Evolutionary conservation across 208 protist species (phyloP).

Genomic region (Leishmania major): DNA sequence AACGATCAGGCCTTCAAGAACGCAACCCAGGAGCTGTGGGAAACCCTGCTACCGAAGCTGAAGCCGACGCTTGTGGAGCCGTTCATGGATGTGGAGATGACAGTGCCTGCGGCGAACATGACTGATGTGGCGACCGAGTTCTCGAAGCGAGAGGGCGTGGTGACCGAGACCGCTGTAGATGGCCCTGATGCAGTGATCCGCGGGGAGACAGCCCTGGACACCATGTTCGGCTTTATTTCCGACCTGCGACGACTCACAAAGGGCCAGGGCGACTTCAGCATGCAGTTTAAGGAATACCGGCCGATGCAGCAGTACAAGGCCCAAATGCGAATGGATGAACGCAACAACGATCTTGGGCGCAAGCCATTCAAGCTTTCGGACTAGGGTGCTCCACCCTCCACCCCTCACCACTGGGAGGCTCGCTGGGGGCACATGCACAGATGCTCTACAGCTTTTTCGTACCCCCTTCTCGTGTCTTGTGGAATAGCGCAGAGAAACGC

Average conservation of each 20-base stretch:
- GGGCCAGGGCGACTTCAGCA: slow-evolving; percentile 92
- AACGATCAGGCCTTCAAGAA: slow-evolving; percentile 98
- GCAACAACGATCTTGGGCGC: slow-evolving; percentile 84
- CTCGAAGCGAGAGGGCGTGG: slow-evolving; percentile 85
- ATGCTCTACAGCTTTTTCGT: not conserved
- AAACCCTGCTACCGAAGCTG: slow-evolving; percentile 87
- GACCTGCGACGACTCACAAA: slow-evolving; percentile 92
- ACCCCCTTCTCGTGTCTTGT: not conserved
- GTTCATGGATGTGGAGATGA: slow-evolving; percentile 96
- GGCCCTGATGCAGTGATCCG: slow-evolving; percentile 85
- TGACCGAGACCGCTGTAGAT: slow-evolving; percentile 85
- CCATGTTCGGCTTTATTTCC: slow-evolving; percentile 94
- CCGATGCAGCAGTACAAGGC: slow-evolving; percentile 91
- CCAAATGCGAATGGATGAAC: slow-evolving; percentile 89
- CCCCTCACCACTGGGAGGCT: not conserved
- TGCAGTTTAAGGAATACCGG: slow-evolving; percentile 93
- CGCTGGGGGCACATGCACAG: not conserved
- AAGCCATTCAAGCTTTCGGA: slow-evolving; percentile 68
- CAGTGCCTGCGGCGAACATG: slow-evolving; percentile 85
- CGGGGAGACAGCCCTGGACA: slow-evolving; percentile 91
- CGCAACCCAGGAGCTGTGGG: slow-evolving; percentile 95
- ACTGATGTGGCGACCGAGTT: slow-evolving; percentile 89
- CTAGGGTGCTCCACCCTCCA: slow-evolving; percentile 24
- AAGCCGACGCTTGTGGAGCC: slow-evolving; percentile 97
- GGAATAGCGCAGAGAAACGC: not conserved